Evolutionary conservation across 1,139 yeast genomes (phyloP).

Genomic region (Hansenula anomala): DNA sequence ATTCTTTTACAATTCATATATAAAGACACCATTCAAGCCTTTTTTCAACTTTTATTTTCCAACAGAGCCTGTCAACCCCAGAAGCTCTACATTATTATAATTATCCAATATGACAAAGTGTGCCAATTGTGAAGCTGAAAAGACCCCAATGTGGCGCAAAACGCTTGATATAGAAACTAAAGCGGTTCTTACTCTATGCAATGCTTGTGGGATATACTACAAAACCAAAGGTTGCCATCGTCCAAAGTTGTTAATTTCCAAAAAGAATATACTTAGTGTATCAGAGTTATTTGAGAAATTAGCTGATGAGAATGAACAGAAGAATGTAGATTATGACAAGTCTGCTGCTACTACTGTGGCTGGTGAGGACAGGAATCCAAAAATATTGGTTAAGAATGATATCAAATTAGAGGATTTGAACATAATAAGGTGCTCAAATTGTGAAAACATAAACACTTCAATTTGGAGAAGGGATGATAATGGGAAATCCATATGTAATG

Average conservation of each 20-base stretch:
- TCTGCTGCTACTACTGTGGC: too few relatives aligned
- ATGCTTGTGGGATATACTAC: slow-evolving; percentile 82
- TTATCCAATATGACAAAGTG: slow-evolving; percentile 40
- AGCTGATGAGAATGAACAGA: too few relatives aligned
- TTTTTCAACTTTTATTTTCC: too few relatives aligned
- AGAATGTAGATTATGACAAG: too few relatives aligned
- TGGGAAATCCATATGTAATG: slow-evolving; percentile 12
- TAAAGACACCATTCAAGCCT: too few relatives aligned
- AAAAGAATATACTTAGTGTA: slow-evolving; percentile 14
- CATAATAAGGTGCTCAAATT: slow-evolving; percentile 11
- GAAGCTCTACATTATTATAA: too few relatives aligned
- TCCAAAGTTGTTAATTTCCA: slow-evolving; percentile 56
- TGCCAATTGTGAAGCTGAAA: slow-evolving; percentile 73
- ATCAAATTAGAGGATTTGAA: slow-evolving; percentile 5
- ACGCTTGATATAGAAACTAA: slow-evolving; percentile 66
- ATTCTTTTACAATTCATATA: too few relatives aligned
- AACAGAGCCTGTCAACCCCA: too few relatives aligned
- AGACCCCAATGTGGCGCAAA: slow-evolving; percentile 84
- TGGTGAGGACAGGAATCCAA: slow-evolving; percentile 2
- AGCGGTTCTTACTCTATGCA: slow-evolving; percentile 56
- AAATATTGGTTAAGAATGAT: slow-evolving; percentile 1
- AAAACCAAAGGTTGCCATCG: slow-evolving; percentile 72
- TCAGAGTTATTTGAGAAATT: slow-evolving; percentile 14
- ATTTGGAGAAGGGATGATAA: slow-evolving; percentile 13
- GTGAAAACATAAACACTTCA: slow-evolving; percentile 11